Base-by-base conservation (phyloP, 2,329 filamentous ascomycete genomes). In the Dactylellina cionopaga region DNA sequence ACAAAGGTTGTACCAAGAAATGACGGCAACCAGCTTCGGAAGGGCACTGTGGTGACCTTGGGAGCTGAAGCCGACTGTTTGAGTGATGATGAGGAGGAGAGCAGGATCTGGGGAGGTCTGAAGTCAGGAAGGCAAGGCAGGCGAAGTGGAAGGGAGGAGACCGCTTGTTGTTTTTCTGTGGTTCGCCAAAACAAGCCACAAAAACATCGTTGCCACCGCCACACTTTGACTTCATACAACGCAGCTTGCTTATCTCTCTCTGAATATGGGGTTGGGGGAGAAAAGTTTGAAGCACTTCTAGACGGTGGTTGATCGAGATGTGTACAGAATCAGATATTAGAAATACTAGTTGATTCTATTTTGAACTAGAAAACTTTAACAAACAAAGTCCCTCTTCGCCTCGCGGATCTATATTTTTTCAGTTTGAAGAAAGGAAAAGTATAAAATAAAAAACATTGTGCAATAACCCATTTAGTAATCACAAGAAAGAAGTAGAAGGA, bases 351-450 rank as follows among this genome's bases (percentile, higher is more conserved):
- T n/a, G n/a, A n/a, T n/a, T n/a, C n/a, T n/a, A n/a, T n/a, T n/a
- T n/a, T n/a, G n/a, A n/a, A n/a, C 44, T 31, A 49, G 44, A 15
- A 6, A 46, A 39, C 25, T n/a, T n/a, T n/a, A n/a, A n/a, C n/a
- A n/a, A n/a, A 55, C 19, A 56, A 43, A 44, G 17, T n/a, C 4
- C 41, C 25, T 25, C 29, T 44, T 60, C 43, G 43, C 41, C 29
- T 49, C 31, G 19, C 59, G 44, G 43, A 25, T 62, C 24, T 55
- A 54, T 64, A 7, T 54, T 25, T 55, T n/a, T 41, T 39, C 17
- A 27, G 13, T 37, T 37, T 15, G 11, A 33, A 46, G 41, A 17
- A 46, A 33, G 25, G 35, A 25, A 49, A 35, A 52, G 19, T 56
- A 56, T 35, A 17, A 55, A 39, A 29, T 13, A 41, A 37, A 43